Conservation (phyloP, 2,329 filamentous ascomycete species). For the Penicillium sp. region DNA sequence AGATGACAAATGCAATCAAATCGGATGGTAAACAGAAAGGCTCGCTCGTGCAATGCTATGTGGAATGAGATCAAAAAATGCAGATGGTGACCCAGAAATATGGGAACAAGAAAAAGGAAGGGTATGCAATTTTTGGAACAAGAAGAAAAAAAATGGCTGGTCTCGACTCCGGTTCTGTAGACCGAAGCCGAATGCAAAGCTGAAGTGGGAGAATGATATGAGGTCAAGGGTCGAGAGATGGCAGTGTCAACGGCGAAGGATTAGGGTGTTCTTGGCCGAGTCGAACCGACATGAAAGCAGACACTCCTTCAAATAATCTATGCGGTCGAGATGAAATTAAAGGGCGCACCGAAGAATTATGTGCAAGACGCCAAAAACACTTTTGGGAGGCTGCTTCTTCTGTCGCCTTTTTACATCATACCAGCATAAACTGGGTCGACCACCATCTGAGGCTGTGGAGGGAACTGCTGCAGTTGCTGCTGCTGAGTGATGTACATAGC, state of each 20-base stretch:
- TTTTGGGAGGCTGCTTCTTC: slow-evolving; percentile 15
- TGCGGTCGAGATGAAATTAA: slow-evolving; percentile 11
- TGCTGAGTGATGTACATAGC: slow-evolving; percentile 34
- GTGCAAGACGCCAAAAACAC: slow-evolving; percentile 21
- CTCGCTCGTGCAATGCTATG: slow-evolving; percentile 51
- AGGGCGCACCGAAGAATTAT: slow-evolving; percentile 20
- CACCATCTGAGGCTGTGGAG: slow-evolving; percentile 35
- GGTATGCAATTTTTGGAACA: slow-evolving; percentile 38
- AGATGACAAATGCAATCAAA: slow-evolving; percentile 20
- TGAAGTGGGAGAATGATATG: slow-evolving; percentile 10
- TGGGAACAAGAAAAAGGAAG: slow-evolving; percentile 33
- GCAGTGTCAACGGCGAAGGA: slow-evolving; percentile 18
- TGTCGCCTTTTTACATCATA: slow-evolving; percentile 18
- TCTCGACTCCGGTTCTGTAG: slow-evolving; percentile 20
- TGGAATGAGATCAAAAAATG: slow-evolving; percentile 37
- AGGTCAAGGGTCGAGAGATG: slow-evolving; percentile 8
- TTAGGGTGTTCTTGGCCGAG: slow-evolving; percentile 15
- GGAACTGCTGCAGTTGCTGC: slow-evolving; percentile 30
- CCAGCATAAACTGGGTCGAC: slow-evolving; percentile 35
- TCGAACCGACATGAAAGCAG: slow-evolving; percentile 15
- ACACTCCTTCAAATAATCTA: slow-evolving; percentile 16
- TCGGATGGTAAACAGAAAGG: slow-evolving; percentile 32
- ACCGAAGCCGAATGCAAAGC: slow-evolving; percentile 25
- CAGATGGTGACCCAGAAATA: slow-evolving; percentile 33
- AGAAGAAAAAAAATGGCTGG: slow-evolving; percentile 26